Evolutionary conservation across 331 rosid genomes (phyloP).

Genomic region (Quercus lobata): DNA sequence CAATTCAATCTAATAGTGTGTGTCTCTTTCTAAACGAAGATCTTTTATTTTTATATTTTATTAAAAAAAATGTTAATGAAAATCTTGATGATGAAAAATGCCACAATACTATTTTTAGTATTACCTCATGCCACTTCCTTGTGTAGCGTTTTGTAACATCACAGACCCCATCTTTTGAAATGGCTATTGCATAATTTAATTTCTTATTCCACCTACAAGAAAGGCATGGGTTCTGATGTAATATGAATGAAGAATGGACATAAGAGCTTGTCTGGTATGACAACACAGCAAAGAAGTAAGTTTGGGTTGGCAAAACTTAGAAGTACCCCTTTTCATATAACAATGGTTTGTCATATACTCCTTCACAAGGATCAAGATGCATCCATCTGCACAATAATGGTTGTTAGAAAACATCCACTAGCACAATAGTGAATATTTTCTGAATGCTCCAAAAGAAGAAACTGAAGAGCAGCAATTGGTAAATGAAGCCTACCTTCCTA

Average conservation of each 20-base stretch:
- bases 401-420: conserved; percentile 23
- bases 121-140: conserved; percentile 90
- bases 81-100: conserved; percentile 1
- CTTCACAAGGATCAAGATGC: conserved; percentile 98
- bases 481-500: conserved; percentile 62
- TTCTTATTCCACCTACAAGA: conserved; percentile 76
- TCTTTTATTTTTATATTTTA: not conserved
- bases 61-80: not conserved
- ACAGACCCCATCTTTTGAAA: conserved; percentile 70
- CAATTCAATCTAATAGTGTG: conserved; percentile 11
- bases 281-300: conserved; percentile 15
- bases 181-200: conserved; percentile 66
- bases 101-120: not conserved
- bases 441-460: not conserved
- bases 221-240: conserved; percentile 13
- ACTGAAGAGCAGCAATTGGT: conserved; percentile 10
- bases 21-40: not conserved
- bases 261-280: conserved; percentile 15
- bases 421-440: not conserved
- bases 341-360: conserved; percentile 76
- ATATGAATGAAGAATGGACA: not conserved
- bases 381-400: conserved; percentile 69
- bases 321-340: conserved; percentile 90
- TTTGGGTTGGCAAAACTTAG: not conserved
- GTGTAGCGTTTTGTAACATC: conserved; percentile 96